Evolutionary conservation across 768 basidiomycete species (phyloP).

Genomic region (Boletus subparvulus): DNA sequence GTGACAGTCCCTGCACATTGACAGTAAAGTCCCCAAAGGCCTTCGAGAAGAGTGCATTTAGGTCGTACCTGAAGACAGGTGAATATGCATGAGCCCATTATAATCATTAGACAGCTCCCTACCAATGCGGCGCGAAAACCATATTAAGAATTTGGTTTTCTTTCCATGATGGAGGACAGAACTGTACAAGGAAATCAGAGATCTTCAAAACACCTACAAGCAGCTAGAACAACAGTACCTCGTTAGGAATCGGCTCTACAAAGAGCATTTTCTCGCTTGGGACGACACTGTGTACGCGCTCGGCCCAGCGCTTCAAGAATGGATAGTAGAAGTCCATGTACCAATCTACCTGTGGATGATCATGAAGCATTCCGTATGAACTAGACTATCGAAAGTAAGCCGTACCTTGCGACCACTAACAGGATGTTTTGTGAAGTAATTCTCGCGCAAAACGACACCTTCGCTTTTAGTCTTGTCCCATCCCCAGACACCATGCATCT

Average conservation of each 20-base stretch:
- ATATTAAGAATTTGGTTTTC: constrained; percentile 61
- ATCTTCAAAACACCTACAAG: not conserved
- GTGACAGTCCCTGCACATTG: constrained; percentile 89
- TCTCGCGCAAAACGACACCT: constrained; percentile 77
- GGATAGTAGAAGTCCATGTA: constrained; percentile 85
- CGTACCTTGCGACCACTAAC: constrained; percentile 57
- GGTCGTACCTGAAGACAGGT: constrained; percentile 70
- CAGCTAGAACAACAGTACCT: constrained; percentile 47
- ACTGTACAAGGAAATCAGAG: constrained; percentile 43
- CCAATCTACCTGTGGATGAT: constrained; percentile 66
- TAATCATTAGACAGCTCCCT: constrained; percentile 8
- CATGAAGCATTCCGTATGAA: not conserved
- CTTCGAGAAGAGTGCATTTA: constrained; percentile 84
- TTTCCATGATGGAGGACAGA: constrained; percentile 74
- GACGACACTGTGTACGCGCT: constrained; percentile 50
- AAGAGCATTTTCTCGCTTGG: constrained; percentile 63
- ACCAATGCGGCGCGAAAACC: constrained; percentile 78
- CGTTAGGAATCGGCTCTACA: constrained; percentile 90
- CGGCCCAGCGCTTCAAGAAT: constrained; percentile 67
- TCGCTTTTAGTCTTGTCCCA: constrained; percentile 69
- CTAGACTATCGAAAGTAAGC: not conserved
- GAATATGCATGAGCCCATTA: not conserved
- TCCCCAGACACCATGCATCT: constrained; percentile 91
- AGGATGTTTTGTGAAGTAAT: constrained; percentile 79
- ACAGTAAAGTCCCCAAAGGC: constrained; percentile 82